Conservation (phyloP, 441 rosid genomes). For the Theobroma grandiflorum region DNA sequence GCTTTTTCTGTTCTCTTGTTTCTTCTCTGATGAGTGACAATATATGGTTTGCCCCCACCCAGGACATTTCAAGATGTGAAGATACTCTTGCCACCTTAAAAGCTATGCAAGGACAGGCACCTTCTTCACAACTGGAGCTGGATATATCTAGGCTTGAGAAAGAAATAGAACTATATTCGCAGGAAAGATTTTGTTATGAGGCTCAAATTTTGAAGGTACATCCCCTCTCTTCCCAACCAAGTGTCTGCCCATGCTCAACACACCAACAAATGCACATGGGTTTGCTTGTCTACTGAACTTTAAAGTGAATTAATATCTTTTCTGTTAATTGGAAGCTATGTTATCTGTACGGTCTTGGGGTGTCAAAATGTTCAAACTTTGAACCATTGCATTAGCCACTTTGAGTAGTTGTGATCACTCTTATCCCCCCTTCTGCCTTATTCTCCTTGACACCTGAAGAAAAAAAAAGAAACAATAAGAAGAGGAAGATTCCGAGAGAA, state of each 20-base stretch:
- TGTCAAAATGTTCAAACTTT: neutral
- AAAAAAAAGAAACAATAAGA: neutral
- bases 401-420: neutral
- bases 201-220: slow-evolving; percentile 95
- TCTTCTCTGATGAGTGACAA: neutral
- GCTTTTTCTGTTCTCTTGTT: neutral
- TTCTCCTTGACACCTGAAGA: neutral
- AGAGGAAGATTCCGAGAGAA: neutral
- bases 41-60: slow-evolving; percentile 22
- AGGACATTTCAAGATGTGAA: slow-evolving; percentile 93
- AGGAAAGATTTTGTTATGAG: slow-evolving; percentile 93
- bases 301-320: neutral
- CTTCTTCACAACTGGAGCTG: slow-evolving; percentile 66
- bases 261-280: neutral
- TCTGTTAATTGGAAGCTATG: slow-evolving; percentile 9
- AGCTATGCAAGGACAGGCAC: slow-evolving; percentile 75
- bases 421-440: neutral
- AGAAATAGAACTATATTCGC: slow-evolving; percentile 78
- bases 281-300: slow-evolving; percentile 11
- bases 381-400: neutral
- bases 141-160: slow-evolving; percentile 85
- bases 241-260: neutral
- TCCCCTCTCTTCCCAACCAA: slow-evolving; percentile 22
- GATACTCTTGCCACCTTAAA: slow-evolving; percentile 74
- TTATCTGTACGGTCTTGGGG: neutral